Evolutionary conservation across 352 stramenopile species (phyloP), one percentile per base, ranked within the genome.

Genomic region (Pythium pyrilobum): DNA sequence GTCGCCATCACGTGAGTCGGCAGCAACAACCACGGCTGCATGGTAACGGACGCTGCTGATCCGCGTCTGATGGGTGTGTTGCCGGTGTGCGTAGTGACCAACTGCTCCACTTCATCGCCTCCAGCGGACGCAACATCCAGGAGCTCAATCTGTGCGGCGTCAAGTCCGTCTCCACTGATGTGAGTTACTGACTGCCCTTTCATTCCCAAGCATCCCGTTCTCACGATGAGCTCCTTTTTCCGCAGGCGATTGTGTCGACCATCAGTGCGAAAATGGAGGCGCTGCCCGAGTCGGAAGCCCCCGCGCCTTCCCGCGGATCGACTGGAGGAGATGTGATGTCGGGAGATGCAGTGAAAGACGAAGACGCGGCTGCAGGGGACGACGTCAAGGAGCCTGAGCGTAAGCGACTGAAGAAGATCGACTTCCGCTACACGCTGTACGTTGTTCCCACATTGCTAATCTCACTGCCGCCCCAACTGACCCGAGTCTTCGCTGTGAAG

Each of bases 361-460:
- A 64, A 11, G 54, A 76, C 61, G 55, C 25, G 40, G 54, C 45
- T 27, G 42, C 11, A 60, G 23, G 56, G 5, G 67, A 76, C 12
- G 81, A 75, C 32, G 59, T 51, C 5, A 64, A 71, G 16, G 79
- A 87, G 36, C 85, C 81, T 0, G 80, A 89, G 55, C 77, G 77
- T 28, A 96, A 96, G 67, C 77, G 80, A 6, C 75, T 96, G 37
- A 96, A 96, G 67, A 90, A 87, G 46, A 72, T 96, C 46, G 84
- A 96, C 46, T 91, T 96, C 27, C 85, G 85, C 50, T 96, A 96
- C 70, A 96, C 85, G 13, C 80, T 67, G 85, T 94, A 79, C 51
- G 80, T 71, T 8, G 21, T 18, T 11, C 18, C 34, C 20, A 21
- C 8, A 5, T 5, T 42, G 34, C 28, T 23, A 8, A 31, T 13